Base-by-base conservation (phyloP, 139 green algal genomes). In the Eudorina sp. region DNA sequence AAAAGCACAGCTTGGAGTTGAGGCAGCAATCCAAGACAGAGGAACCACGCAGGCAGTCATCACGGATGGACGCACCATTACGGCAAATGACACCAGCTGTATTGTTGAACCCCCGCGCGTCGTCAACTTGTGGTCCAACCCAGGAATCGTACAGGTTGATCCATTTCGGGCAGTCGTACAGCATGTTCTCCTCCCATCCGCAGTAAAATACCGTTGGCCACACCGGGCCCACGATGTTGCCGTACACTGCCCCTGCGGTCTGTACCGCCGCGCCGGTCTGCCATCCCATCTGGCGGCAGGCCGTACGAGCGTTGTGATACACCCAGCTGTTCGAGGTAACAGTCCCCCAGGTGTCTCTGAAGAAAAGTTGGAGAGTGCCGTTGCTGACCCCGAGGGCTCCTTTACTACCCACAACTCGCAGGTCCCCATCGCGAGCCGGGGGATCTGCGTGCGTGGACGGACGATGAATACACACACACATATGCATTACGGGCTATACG, bases 311-410 rank as follows among this genome's bases (percentile, higher is more conserved):
- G 36, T 77, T 51, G 36, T 53, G 38, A 36, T 77, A 77, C 34
- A 29, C 68, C 68, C 68, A 77, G 36, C 51, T 9, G 5, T 25
- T 27, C 38, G 11, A 29, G 29, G 64, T 23, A 16, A 77, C 19
- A 51, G 34, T 13, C 21, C 36, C 36, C 68, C 68, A 77, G 11
- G 68, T 77, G 68, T 53, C 7, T 16, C 18, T 36, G 36, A 36
- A 77, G 68, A 53, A 77, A 13, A 77, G 25, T 36, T 77, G 68
- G 8, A 77, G 68, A 36, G 36, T 77, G 34, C 68, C 68, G 34
- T 48, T 51, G 68, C 34, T 31, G 68, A 13, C n/a, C 3, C 64
- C 64, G 34, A 73, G 18, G 25, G 38, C 64, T 34, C 64, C 64
- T 3, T 36, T 40, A 3, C 9, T 23, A 13, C 64, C 29, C 25